Percentiles rank a stretch among this genome's conserved stretches.
These are phyloP conservation scores for Yarrowia divulgata DNA, from an alignment of 805 yeast species.

Conservation along the genomic window DNA sequence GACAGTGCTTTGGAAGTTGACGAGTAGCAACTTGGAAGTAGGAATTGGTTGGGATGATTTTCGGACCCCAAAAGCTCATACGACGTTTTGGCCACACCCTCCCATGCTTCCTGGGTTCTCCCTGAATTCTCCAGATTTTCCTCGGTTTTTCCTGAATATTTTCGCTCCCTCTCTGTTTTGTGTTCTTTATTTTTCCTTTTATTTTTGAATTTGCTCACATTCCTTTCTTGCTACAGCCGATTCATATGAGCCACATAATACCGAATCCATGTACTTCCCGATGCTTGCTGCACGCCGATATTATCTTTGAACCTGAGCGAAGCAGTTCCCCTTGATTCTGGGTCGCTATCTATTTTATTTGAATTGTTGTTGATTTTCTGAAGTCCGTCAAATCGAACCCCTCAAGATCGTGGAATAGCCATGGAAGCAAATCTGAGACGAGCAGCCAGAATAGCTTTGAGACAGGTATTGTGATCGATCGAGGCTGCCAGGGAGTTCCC, in stretches of 20 bases:
- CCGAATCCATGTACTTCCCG: background rate
- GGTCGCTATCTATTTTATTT: background rate
- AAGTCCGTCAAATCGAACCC: too few relatives aligned
- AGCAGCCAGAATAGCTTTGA: background rate
- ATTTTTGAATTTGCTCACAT: constrained; percentile 15
- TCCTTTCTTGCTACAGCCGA: constrained; percentile 16
- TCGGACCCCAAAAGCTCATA: too few relatives aligned
- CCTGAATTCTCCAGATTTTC: background rate
- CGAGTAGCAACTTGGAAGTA: background rate
- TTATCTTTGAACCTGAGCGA: background rate
- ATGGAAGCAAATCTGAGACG: background rate
- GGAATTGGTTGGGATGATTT: too few relatives aligned
- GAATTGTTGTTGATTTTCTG: too few relatives aligned
- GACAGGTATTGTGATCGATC: background rate
- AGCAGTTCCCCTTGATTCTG: background rate
- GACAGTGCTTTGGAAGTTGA: constrained; percentile 8
- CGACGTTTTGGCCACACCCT: too few relatives aligned
- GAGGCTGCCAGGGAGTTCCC: background rate
- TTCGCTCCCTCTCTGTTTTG: background rate
- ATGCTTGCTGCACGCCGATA: background rate
- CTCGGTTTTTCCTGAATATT: background rate
- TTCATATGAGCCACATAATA: background rate
- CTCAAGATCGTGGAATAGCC: background rate
- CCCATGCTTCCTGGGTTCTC: too few relatives aligned
- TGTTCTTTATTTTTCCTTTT: background rate